Conservation (phyloP, 768 basidiomycete species). For the Hygrophorus pudorinus region DNA sequence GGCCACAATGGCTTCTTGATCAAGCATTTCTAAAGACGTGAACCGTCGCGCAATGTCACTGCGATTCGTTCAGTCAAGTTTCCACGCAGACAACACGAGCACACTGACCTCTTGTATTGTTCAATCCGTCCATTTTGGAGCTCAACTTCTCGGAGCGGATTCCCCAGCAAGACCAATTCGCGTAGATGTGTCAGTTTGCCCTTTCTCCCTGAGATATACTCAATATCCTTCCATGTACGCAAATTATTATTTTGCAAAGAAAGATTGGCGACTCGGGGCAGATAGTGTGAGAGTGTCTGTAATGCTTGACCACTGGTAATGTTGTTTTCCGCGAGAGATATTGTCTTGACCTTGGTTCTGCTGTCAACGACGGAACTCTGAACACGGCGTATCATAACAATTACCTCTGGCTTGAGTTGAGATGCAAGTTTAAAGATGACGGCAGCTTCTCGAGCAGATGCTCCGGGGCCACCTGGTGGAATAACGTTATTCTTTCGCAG, state of each 20-base stretch:
- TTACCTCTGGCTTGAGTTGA: slow-evolving; percentile 65
- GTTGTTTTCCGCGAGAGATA: slow-evolving; percentile 78
- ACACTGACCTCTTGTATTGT: slow-evolving; percentile 56
- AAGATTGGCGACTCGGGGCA: slow-evolving; percentile 73
- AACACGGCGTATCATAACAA: slow-evolving; percentile 4
- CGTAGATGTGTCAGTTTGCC: slow-evolving; percentile 54
- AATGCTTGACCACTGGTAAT: slow-evolving; percentile 42
- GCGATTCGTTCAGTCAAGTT: background rate
- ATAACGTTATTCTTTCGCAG: slow-evolving; percentile 61
- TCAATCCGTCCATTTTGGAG: slow-evolving; percentile 46
- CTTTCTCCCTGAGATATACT: slow-evolving; percentile 47
- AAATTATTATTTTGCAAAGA: slow-evolving; percentile 75
- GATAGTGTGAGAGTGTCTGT: slow-evolving; percentile 52
- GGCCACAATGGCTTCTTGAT: slow-evolving; percentile 67
- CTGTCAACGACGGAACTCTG: slow-evolving; percentile 4
- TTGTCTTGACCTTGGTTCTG: slow-evolving; percentile 51
- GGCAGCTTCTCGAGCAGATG: slow-evolving; percentile 54
- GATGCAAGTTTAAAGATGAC: slow-evolving; percentile 87
- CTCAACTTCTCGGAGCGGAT: slow-evolving; percentile 61
- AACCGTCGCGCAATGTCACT: slow-evolving; percentile 81
- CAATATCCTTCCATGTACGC: slow-evolving; percentile 58
- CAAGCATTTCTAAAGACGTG: slow-evolving; percentile 72
- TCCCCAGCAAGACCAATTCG: slow-evolving; percentile 67
- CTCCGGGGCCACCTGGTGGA: slow-evolving; percentile 60
- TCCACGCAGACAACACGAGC: background rate